Evolutionary conservation across 108 stramenopile species (phyloP).

Genomic region (Halocafeteria seosinensis): DNA sequence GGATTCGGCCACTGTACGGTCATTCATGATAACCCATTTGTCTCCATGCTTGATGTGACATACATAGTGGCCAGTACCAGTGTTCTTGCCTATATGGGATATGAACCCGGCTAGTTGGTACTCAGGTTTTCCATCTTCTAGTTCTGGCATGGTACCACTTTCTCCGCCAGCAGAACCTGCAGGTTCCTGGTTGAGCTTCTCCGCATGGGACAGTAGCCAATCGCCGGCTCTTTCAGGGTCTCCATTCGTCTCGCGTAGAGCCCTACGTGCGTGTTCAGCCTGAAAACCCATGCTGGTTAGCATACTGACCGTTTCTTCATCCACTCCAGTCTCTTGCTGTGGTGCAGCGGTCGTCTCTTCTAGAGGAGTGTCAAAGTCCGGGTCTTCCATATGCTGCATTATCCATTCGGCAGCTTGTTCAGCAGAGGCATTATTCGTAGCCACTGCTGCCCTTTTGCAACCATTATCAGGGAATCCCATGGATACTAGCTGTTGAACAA

Average conservation of each 20-base stretch:
- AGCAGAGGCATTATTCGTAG: constrained; percentile 61
- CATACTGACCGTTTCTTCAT: constrained; percentile 57
- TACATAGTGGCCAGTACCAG: constrained; percentile 91
- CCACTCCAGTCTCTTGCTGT: constrained; percentile 40
- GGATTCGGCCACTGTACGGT: constrained; percentile 79
- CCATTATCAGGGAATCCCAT: constrained; percentile 94
- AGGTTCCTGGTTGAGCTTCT: constrained; percentile 33
- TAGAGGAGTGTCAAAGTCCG: constrained; percentile 85
- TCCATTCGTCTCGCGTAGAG: constrained; percentile 55
- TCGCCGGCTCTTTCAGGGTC: constrained; percentile 78
- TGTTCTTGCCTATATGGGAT: constrained; percentile 91
- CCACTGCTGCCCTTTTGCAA: constrained; percentile 66
- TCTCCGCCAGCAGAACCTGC: constrained; percentile 6
- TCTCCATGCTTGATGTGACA: constrained; percentile 78
- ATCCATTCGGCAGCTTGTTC: constrained; percentile 95
- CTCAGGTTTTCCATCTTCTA: constrained; percentile 55
- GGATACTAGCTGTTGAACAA: constrained; percentile 67
- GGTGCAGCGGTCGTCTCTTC: constrained; percentile 23
- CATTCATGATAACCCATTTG: constrained; percentile 91
- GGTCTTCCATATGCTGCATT: constrained; percentile 76
- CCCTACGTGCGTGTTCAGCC: constrained; percentile 66
- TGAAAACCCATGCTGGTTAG: constrained; percentile 66
- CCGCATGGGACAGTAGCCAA: constrained; percentile 86
- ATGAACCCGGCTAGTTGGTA: constrained; percentile 75
- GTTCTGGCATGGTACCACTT: not conserved